Percentiles rank a stretch among this genome's conserved stretches.
Evolutionary conservation across 352 stramenopile genomes (phyloP).

Genomic region (Discostella stelligera): DNA sequence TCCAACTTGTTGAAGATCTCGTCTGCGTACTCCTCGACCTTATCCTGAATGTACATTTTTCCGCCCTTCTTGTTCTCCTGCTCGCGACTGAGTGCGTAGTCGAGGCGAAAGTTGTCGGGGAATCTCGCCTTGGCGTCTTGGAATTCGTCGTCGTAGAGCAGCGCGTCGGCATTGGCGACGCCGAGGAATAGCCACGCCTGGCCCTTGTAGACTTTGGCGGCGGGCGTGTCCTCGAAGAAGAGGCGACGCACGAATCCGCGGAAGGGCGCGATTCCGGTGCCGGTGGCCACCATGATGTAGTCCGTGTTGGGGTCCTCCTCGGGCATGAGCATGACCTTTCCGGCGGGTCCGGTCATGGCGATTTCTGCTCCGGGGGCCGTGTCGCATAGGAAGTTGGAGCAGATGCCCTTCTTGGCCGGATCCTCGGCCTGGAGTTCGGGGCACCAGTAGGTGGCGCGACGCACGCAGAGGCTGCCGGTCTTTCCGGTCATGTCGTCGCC

Average conservation of each 20-base stretch:
- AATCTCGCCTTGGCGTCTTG: constrained; percentile 82
- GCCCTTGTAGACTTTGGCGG: constrained; percentile 84
- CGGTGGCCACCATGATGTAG: constrained; percentile 90
- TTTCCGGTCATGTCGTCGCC: constrained; percentile 88
- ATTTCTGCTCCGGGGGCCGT: constrained; percentile 82
- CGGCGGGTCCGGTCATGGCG: constrained; percentile 84
- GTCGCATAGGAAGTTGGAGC: constrained; percentile 89
- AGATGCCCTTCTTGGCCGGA: constrained; percentile 88
- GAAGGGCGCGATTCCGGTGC: constrained; percentile 89
- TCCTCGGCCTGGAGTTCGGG: constrained; percentile 86
- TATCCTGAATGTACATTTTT: constrained; percentile 91
- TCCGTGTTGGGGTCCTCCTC: constrained; percentile 85
- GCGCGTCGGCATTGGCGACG: constrained; percentile 86
- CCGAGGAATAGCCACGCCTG: constrained; percentile 88
- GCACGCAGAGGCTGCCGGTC: constrained; percentile 86
- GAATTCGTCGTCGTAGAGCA: constrained; percentile 89
- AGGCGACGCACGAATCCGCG: constrained; percentile 87
- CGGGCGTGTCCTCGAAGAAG: constrained; percentile 86
- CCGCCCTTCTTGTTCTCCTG: constrained; percentile 85
- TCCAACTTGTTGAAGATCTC: constrained; percentile 87
- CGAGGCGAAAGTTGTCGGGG: constrained; percentile 85
- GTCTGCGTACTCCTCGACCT: constrained; percentile 87
- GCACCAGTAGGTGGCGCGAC: constrained; percentile 87
- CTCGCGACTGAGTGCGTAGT: constrained; percentile 87
- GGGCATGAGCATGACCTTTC: constrained; percentile 89